Evolutionary conservation across 2,329 filamentous ascomycete genomes (phyloP).

Genomic region (Aureobasidium subglaciale): DNA sequence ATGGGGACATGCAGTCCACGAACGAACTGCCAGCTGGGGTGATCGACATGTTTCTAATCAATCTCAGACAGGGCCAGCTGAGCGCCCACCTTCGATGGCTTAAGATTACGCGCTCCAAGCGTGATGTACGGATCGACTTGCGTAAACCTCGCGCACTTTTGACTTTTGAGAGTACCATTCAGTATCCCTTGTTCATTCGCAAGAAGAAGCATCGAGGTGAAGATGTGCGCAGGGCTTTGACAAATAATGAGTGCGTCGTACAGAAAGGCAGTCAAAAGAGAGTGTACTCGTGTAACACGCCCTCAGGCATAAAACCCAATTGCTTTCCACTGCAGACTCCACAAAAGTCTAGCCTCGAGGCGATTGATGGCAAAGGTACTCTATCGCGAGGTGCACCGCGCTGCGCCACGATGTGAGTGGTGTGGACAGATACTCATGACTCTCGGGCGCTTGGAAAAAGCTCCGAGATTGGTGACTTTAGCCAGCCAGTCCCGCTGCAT

Average conservation of each 20-base stretch:
- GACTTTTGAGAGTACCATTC: neutral
- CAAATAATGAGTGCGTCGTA: neutral
- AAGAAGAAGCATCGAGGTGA: neutral
- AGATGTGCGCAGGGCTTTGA: neutral
- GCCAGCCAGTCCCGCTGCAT: neutral
- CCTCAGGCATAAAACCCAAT: neutral
- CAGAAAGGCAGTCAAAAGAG: neutral
- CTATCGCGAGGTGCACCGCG: neutral
- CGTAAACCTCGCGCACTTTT: constrained; percentile 11
- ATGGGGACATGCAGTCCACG: neutral
- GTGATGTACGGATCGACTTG: constrained; percentile 14
- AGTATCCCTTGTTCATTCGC: neutral
- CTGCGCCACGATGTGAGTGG: constrained; percentile 9
- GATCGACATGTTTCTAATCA: constrained; percentile 10
- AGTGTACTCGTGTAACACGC: neutral
- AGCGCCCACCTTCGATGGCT: neutral
- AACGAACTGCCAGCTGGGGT: neutral
- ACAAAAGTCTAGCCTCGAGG: neutral
- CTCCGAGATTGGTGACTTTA: neutral
- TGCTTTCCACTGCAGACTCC: neutral
- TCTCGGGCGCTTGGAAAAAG: constrained; percentile 5
- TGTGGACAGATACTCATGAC: neutral
- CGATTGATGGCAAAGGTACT: neutral
- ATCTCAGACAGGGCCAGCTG: constrained; percentile 9
- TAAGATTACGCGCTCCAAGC: constrained; percentile 9